These are phyloP conservation scores for Clarireedia homoeocarpa DNA, from an alignment of 2,329 filamentous ascomycete species.

Conservation along the genomic window DNA sequence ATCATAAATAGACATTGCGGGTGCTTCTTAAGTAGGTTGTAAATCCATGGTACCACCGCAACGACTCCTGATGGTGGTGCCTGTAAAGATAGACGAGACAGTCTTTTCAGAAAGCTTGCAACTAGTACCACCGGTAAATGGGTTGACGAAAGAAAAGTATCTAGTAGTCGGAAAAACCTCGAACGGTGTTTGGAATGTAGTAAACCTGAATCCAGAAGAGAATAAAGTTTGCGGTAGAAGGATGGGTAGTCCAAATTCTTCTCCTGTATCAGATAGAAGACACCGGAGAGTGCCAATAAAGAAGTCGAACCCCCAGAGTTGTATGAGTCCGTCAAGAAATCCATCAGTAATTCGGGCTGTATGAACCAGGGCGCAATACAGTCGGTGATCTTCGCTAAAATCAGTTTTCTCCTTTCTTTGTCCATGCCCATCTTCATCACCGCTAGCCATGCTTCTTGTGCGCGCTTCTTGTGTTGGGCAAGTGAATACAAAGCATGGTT, in stretches of 20 bases:
- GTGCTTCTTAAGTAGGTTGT: conserved; percentile 87
- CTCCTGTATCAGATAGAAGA: conserved; percentile 90
- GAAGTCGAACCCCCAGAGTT: conserved; percentile 79
- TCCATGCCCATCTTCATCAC: conserved; percentile 61
- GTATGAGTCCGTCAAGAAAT: conserved; percentile 94
- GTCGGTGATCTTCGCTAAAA: conserved; percentile 67
- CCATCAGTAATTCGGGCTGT: conserved; percentile 82
- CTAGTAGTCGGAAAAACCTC: conserved; percentile 83
- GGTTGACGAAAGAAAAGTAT: conserved; percentile 82
- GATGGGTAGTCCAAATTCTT: conserved; percentile 93
- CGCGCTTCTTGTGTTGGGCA: conserved; percentile 66
- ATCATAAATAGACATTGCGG: conserved; percentile 94
- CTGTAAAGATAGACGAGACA: conserved; percentile 75
- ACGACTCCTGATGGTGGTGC: conserved; percentile 88
- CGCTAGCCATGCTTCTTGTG: conserved; percentile 80
- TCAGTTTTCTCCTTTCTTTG: conserved; percentile 68
- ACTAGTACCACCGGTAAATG: conserved; percentile 88
- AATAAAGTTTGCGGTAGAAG: conserved; percentile 93
- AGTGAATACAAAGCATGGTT: conserved; percentile 59
- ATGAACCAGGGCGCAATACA: conserved; percentile 84
- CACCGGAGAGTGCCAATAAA: conserved; percentile 78
- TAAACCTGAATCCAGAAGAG: conserved; percentile 74
- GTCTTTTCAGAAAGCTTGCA: conserved; percentile 92
- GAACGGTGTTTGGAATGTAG: conserved; percentile 93
- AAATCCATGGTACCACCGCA: conserved; percentile 83